Evolutionary conservation across 2,329 filamentous ascomycete species (phyloP).

Genomic region (Penicillium hordei): DNA sequence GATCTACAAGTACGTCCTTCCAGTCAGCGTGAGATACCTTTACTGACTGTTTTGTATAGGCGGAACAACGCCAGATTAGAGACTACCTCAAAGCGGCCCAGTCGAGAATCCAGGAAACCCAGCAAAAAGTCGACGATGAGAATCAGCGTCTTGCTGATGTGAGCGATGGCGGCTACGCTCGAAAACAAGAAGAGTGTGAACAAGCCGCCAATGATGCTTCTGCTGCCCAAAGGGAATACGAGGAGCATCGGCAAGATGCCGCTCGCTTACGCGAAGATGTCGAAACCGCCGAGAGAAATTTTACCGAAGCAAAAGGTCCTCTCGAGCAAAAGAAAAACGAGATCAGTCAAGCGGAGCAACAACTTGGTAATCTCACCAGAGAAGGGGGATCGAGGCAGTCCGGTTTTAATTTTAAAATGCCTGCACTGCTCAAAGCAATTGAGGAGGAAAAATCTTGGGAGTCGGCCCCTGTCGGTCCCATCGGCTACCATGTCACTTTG

Average conservation of each 20-base stretch:
- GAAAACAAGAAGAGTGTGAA: conserved; percentile 60
- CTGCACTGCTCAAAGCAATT: conserved; percentile 66
- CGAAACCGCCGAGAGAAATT: conserved; percentile 36
- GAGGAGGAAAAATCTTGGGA: conserved; percentile 67
- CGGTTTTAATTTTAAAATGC: conserved; percentile 65
- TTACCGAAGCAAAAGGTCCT: conserved; percentile 24
- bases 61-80: conserved; percentile 66
- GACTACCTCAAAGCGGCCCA: conserved; percentile 57
- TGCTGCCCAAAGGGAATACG: conserved; percentile 46
- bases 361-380: conserved; percentile 54
- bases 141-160: conserved; percentile 61
- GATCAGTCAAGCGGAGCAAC: conserved; percentile 52
- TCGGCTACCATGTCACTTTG: conserved; percentile 76
- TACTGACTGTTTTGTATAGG: conserved; percentile 35
- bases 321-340: conserved; percentile 54
- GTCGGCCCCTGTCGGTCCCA: conserved; percentile 74
- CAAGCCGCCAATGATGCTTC: conserved; percentile 55
- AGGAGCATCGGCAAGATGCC: conserved; percentile 42
- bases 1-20: conserved; percentile 48
- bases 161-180: conserved; percentile 67
- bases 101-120: conserved; percentile 41
- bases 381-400: conserved; percentile 61
- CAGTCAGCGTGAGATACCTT: neutral
- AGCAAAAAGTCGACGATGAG: conserved; percentile 50
- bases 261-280: conserved; percentile 38